These are phyloP conservation scores for Aspergillus piperis DNA, from an alignment of 2,329 filamentous ascomycete genomes.

Conservation along the genomic window DNA sequence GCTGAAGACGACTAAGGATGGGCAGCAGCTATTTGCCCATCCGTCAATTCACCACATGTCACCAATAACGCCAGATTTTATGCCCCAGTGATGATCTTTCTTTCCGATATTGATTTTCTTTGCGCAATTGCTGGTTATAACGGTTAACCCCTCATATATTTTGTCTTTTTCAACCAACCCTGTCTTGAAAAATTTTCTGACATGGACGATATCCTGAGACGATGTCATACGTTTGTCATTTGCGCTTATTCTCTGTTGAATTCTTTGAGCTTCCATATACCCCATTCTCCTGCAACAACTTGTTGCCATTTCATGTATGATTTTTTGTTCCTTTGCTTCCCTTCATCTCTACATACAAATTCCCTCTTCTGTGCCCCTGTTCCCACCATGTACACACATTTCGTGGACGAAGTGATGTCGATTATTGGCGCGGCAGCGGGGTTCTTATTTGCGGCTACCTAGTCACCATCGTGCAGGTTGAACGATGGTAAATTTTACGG, in stretches of 20 bases:
- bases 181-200: background rate
- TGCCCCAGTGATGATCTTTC: slow-evolving; percentile 42
- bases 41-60: slow-evolving; percentile 13
- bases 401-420: background rate
- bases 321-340: slow-evolving; percentile 1
- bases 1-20: slow-evolving; percentile 27
- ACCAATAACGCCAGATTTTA: slow-evolving; percentile 34
- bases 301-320: slow-evolving; percentile 20
- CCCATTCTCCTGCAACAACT: slow-evolving; percentile 29
- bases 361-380: slow-evolving; percentile 6
- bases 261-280: slow-evolving; percentile 31
- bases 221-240: slow-evolving; percentile 17
- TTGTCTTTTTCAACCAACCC: slow-evolving; percentile 8
- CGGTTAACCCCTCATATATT: background rate
- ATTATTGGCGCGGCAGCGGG: background rate
- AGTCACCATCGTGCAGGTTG: background rate
- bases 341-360: background rate
- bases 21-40: background rate
- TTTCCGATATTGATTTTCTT: slow-evolving; percentile 18
- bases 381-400: background rate
- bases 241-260: slow-evolving; percentile 17
- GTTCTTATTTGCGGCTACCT: background rate
- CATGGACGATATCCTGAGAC: slow-evolving; percentile 20
- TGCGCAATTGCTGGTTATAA: background rate
- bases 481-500: background rate